Evolutionary conservation across 2,329 filamentous ascomycete species (phyloP), one percentile per base, ranked within the genome.

Genomic region (Phialophora expanda): DNA sequence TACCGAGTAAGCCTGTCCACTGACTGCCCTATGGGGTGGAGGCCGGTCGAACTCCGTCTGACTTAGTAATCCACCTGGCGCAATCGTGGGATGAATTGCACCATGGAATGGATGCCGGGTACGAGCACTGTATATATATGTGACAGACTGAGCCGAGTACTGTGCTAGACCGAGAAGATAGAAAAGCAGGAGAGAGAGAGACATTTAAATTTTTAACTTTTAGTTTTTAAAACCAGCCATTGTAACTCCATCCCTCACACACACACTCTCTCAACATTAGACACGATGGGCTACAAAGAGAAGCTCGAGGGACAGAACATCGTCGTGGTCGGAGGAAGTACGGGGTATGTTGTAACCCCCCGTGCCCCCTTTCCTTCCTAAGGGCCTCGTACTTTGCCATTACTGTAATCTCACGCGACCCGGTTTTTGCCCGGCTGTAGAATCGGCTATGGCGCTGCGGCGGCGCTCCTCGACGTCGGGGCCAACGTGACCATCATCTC

Each of bases 401-500:
- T 3, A n/a, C 24, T 24, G 24, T 24, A 2, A 24, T 24, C 24
- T 24, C 24, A 24, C 24, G 3, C 24, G n/a, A n/a, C n/a, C n/a
- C n/a, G n/a, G n/a, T n/a, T 54, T n/a, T 14, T 14, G 4, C 32
- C 20, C 11, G 4, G 17, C 8, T 8, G 2, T 6, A 69, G 66
- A 8, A 69, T 69, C 41, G 88, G 88, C 50, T 87, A 82, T 68
- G 81, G 78, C 61, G 85, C 87, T 14, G 87, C 88, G 59, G 83
- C 87, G 78, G 84, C 82, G 1, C 78, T 80, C n/a, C 74, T 89
- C 38, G 84, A 85, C 60, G 77, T 84, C 62, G 85, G 85, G 41
- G 84, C 84, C 44, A 74, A 73, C 11, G 84, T 90, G 9, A 83
- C 79, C 55, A 83, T 90, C 72, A 83, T 85, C 26, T 87, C 85